Evolutionary conservation across 1,284 basidiomycete genomes (phyloP).

Genomic region (Leccinum angustisporum): DNA sequence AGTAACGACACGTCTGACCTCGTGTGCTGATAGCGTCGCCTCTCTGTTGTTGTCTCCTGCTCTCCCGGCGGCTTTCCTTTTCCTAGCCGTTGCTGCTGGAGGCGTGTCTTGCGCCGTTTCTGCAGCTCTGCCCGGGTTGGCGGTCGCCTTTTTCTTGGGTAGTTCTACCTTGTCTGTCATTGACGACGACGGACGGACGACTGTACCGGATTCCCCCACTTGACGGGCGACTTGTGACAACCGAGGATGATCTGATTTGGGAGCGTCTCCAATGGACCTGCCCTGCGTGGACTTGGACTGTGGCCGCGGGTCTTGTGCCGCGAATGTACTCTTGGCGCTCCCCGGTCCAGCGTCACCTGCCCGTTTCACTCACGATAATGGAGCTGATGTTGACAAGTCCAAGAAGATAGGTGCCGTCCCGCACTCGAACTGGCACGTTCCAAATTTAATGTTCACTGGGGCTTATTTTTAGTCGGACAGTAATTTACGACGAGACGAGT

Average conservation of each 20-base stretch:
- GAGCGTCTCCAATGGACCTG: constrained; percentile 23
- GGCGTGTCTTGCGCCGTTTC: constrained; percentile 20
- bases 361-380: neutral
- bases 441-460: neutral
- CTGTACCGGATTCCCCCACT: constrained; percentile 12
- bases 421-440: constrained; percentile 5
- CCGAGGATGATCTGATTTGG: constrained; percentile 28
- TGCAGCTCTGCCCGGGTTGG: constrained; percentile 11
- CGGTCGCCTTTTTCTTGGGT: constrained; percentile 24
- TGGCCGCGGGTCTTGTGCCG: constrained; percentile 11
- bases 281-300: constrained; percentile 5
- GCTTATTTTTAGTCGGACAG: constrained; percentile 14
- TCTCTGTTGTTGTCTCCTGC: constrained; percentile 5
- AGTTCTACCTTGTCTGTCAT: constrained; percentile 32
- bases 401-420: neutral
- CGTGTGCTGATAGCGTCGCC: constrained; percentile 14
- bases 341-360: neutral
- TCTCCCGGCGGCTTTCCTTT: constrained; percentile 32
- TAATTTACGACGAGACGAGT: constrained; percentile 1
- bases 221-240: constrained; percentile 16
- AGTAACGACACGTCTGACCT: constrained; percentile 12
- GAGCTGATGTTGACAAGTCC: neutral
- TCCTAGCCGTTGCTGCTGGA: constrained; percentile 22
- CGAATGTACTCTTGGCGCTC: constrained; percentile 4
- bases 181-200: constrained; percentile 8